Conservation (phyloP, 2,329 filamentous ascomycete genomes). For the Hypomyces rosellus region DNA sequence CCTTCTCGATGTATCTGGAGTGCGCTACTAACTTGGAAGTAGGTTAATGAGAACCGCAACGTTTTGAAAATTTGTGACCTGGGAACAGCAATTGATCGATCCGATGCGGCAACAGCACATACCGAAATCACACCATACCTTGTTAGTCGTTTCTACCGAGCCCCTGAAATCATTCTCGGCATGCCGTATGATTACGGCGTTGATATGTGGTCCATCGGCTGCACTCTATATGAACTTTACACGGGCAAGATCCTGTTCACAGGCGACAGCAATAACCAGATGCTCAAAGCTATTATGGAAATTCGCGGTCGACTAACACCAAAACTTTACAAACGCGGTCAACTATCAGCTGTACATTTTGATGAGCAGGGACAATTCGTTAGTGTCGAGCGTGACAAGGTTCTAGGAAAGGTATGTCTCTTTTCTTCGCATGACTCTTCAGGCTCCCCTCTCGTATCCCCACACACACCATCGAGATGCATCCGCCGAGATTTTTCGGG, state of each 20-base stretch:
- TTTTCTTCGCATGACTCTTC: constrained; percentile 9
- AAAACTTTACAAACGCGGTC: constrained; percentile 79
- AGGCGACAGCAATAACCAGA: constrained; percentile 94
- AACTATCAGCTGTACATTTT: constrained; percentile 72
- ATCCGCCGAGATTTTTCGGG: too few species aligned
- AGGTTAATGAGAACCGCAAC: constrained; percentile 75
- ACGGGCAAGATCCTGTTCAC: constrained; percentile 97
- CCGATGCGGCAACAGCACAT: constrained; percentile 63
- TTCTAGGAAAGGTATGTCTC: constrained; percentile 67
- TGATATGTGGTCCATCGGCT: constrained; percentile 97
- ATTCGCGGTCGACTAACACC: constrained; percentile 86
- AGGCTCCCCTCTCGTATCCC: background rate
- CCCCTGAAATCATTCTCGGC: constrained; percentile 95
- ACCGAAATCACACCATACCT: constrained; percentile 92
- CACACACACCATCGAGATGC: too few species aligned
- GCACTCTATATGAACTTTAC: constrained; percentile 93
- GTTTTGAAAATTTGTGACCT: constrained; percentile 92
- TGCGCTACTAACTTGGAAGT: background rate
- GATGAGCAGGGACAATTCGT: constrained; percentile 78
- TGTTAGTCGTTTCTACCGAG: constrained; percentile 94
- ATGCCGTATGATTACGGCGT: constrained; percentile 91
- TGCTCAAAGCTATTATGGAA: constrained; percentile 95
- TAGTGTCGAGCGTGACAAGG: constrained; percentile 79
- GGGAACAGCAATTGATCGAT: constrained; percentile 87
- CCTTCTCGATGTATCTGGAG: constrained; percentile 19